Evolutionary conservation across 768 basidiomycete species (phyloP).

Genomic region (Russula compacta): DNA sequence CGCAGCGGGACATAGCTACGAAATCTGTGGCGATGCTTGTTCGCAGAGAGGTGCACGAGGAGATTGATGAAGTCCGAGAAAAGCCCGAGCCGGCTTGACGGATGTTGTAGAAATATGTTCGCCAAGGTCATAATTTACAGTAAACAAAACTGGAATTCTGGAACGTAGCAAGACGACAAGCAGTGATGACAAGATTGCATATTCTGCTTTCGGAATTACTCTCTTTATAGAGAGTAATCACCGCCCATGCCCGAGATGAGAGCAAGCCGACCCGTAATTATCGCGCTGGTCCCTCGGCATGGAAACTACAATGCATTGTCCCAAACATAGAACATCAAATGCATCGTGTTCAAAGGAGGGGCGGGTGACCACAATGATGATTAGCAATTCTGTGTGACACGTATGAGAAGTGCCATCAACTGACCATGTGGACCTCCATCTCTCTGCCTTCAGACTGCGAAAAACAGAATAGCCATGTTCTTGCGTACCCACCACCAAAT

Average conservation of each 20-base stretch:
- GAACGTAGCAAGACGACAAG: neutral
- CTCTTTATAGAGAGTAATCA: neutral
- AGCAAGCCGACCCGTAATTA: neutral
- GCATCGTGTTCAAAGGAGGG: no score
- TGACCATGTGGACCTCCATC: neutral
- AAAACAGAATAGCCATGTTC: neutral
- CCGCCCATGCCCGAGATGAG: no score
- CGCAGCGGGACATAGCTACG: neutral
- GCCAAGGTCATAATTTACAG: neutral
- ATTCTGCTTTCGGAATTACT: neutral
- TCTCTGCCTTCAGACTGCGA: neutral
- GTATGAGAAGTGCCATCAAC: neutral
- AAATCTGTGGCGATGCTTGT: no score
- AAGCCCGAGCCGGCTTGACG: neutral
- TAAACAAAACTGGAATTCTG: neutral
- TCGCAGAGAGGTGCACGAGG: neutral
- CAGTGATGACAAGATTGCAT: neutral
- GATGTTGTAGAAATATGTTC: neutral
- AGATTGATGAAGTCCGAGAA: neutral
- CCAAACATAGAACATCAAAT: neutral
- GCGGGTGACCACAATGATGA: neutral
- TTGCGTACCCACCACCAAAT: neutral
- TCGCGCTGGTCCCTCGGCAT: neutral
- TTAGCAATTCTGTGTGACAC: neutral
- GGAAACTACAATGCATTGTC: neutral